These are phyloP conservation scores for Rutstroemia sp. DNA, from an alignment of 2,329 filamentous ascomycete genomes.

Conservation along the genomic window DNA sequence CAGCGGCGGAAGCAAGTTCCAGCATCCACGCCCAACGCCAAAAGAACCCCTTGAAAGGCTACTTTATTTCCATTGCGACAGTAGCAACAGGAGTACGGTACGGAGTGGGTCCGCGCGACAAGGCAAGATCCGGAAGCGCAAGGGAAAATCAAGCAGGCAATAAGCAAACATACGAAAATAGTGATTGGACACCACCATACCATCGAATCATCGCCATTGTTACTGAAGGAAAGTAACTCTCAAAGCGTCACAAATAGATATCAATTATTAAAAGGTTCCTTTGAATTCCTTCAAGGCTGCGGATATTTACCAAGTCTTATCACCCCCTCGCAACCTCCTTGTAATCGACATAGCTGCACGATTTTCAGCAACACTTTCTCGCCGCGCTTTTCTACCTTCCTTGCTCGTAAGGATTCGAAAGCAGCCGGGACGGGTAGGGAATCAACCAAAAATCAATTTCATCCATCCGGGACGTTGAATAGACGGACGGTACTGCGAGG, in stretches of 20 bases:
- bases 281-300: not conserved
- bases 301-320: not conserved
- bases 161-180: constrained; percentile 2
- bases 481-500: constrained; percentile 7
- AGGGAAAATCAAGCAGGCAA: not conserved
- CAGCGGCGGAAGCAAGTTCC: constrained; percentile 5
- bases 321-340: not conserved
- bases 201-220: not conserved
- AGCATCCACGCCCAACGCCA: constrained; percentile 6
- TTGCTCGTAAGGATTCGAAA: constrained; percentile 8
- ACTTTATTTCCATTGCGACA: not conserved
- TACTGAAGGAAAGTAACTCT: not conserved
- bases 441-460: constrained; percentile 1
- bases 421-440: constrained; percentile 3
- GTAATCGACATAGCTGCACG: not conserved
- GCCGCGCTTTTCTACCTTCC: not conserved
- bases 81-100: not conserved
- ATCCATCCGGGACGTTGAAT: constrained; percentile 8
- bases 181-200: not conserved
- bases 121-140: not conserved
- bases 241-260: not conserved
- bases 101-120: constrained; percentile 3
- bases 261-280: not conserved
- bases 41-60: constrained; percentile 2
- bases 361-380: not conserved